Conservation (phyloP, 2,329 filamentous ascomycete genomes). For the Cylindrodendrum hubeiense region DNA sequence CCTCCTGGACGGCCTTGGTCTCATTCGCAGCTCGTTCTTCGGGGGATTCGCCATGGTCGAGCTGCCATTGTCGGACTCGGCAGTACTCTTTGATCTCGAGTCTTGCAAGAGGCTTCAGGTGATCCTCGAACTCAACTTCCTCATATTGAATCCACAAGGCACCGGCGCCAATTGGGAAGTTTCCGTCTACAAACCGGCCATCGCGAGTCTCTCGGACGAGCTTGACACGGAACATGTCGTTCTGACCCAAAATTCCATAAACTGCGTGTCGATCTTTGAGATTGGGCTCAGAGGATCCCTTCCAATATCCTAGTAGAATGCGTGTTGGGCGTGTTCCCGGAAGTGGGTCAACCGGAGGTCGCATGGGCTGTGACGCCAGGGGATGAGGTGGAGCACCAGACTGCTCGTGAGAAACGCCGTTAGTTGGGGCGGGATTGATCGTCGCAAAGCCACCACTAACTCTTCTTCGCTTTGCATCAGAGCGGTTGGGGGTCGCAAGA, state of each 20-base stretch:
- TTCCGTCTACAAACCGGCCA: slow-evolving; percentile 68
- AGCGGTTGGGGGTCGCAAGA: slow-evolving; percentile 48
- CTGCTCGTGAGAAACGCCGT: slow-evolving; percentile 37
- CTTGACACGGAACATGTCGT: slow-evolving; percentile 75
- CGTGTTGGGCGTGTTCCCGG: slow-evolving; percentile 67
- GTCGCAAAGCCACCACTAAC: slow-evolving; percentile 53
- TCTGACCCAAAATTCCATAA: slow-evolving; percentile 71
- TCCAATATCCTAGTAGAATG: slow-evolving; percentile 72
- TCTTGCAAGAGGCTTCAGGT: slow-evolving; percentile 63
- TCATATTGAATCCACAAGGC: slow-evolving; percentile 74
- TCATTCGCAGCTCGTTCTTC: slow-evolving; percentile 65
- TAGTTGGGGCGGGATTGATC: slow-evolving; percentile 46
- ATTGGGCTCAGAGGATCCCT: slow-evolving; percentile 61
- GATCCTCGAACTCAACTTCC: slow-evolving; percentile 69
- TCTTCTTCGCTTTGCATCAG: slow-evolving; percentile 63
- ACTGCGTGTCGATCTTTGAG: slow-evolving; percentile 70
- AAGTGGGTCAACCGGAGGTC: slow-evolving; percentile 54
- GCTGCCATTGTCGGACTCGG: slow-evolving; percentile 69
- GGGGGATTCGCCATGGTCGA: slow-evolving; percentile 65
- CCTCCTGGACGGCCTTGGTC: slow-evolving; percentile 63
- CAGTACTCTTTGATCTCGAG: slow-evolving; percentile 74
- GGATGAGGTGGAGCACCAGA: slow-evolving; percentile 38
- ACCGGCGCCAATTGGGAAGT: slow-evolving; percentile 71
- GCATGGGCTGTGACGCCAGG: slow-evolving; percentile 35
- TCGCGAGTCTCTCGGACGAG: slow-evolving; percentile 71